Evolutionary conservation across 176 grass and related monocot genomes (phyloP).

Genomic region (Neostapfia colusana): DNA sequence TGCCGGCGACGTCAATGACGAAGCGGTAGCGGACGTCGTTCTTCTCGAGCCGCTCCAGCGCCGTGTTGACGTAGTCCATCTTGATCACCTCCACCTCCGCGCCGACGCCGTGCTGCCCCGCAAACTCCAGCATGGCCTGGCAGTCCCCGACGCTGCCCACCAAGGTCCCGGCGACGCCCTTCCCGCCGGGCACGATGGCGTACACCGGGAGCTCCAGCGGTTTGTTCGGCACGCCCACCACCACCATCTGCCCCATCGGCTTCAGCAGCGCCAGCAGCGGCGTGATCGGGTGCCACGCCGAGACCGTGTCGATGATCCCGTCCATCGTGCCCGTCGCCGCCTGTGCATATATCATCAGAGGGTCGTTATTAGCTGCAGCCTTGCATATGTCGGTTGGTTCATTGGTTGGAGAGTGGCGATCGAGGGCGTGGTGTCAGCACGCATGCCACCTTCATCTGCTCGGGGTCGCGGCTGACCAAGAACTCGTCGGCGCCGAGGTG

Average conservation of each 20-base stretch:
- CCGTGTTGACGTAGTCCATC: slow-evolving; percentile 77
- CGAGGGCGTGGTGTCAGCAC: background rate
- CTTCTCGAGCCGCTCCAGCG: slow-evolving; percentile 53
- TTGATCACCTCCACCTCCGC: slow-evolving; percentile 61
- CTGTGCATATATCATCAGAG: background rate
- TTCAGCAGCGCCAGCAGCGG: slow-evolving; percentile 56
- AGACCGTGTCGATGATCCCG: slow-evolving; percentile 72
- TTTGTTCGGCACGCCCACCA: slow-evolving; percentile 55
- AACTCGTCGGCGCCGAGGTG: slow-evolving; percentile 62
- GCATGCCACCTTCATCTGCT: slow-evolving; percentile 48
- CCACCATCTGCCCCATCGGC: slow-evolving; percentile 56
- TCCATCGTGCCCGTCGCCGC: slow-evolving; percentile 55
- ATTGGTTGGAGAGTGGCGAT: background rate
- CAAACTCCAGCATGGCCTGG: slow-evolving; percentile 60
- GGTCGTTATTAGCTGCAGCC: background rate
- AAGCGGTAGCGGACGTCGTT: slow-evolving; percentile 75
- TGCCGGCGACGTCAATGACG: slow-evolving; percentile 52
- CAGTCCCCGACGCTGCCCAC: slow-evolving; percentile 59
- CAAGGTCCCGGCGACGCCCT: slow-evolving; percentile 50
- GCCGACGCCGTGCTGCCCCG: slow-evolving; percentile 48
- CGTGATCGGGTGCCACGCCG: slow-evolving; percentile 52
- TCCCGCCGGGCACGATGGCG: slow-evolving; percentile 55
- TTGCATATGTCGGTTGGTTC: background rate
- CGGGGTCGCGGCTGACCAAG: slow-evolving; percentile 55
- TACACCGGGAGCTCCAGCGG: slow-evolving; percentile 63